Evolutionary conservation across 805 yeast species (phyloP).

Genomic region (Metschnikowia matae): DNA sequence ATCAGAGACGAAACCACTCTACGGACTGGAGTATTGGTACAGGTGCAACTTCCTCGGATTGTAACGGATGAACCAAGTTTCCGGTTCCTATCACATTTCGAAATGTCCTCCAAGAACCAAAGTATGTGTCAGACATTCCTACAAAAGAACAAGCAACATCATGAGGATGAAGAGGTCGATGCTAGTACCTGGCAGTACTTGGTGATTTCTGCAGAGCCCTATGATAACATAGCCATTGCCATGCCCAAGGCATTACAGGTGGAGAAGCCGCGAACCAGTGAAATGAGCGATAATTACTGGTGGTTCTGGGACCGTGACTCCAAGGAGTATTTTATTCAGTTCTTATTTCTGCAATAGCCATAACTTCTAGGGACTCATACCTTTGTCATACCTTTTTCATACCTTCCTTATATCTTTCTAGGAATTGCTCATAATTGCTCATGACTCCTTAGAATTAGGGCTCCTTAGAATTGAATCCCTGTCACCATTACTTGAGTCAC

Average conservation of each 20-base stretch:
- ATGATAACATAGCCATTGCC: conserved; percentile 73
- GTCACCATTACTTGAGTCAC: too few species aligned
- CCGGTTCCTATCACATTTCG: conserved; percentile 75
- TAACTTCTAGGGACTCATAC: too few species aligned
- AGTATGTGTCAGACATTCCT: conserved; percentile 27
- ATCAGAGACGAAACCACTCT: conserved; percentile 58
- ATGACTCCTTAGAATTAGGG: too few species aligned
- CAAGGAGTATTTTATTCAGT: conserved; percentile 65
- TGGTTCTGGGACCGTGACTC: conserved; percentile 71
- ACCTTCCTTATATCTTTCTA: too few species aligned
- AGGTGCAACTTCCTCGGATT: conserved; percentile 52
- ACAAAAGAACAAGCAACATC: conserved; percentile 16
- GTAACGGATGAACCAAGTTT: conserved; percentile 54
- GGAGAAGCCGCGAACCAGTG: conserved; percentile 26
- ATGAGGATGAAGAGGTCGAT: conserved; percentile 19
- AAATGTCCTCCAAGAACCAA: conserved; percentile 45
- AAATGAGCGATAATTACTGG: conserved; percentile 45
- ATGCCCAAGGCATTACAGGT: conserved; percentile 61
- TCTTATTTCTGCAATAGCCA: conserved; percentile 41
- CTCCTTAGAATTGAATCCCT: too few species aligned
- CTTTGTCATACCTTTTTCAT: too few species aligned
- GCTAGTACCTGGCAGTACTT: conserved; percentile 58
- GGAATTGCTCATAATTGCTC: too few species aligned
- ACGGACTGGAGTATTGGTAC: conserved; percentile 62
- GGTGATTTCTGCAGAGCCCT: conserved; percentile 85